Base-by-base conservation (phyloP, 2,329 filamentous ascomycete genomes). In the Podosphaera fusca region DNA sequence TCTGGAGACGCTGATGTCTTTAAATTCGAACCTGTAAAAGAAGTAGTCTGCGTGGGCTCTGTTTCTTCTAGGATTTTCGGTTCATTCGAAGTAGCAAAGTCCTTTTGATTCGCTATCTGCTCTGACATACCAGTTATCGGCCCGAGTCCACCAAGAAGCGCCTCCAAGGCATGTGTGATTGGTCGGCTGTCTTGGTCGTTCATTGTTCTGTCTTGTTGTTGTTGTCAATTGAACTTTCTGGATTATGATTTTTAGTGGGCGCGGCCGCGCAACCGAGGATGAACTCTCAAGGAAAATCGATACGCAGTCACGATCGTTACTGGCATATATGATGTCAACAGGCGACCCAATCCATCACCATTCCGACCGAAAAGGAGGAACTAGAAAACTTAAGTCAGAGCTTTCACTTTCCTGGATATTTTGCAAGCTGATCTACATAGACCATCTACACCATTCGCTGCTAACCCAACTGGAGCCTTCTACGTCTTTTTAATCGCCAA, bases 401-500 rank as follows among this genome's bases (percentile, higher is more conserved):
- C 21, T 21, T 21, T 21, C 21, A 21, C 21, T 21, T 21, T 21
- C 1, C 21, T 21, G 21, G 21, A 21, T 21, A 21, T 21, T 21
- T 21, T 21, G 21, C 21, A 21, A 21, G 21, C 21, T 21, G 21
- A 21, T 21, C 21, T 57, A 67, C 42, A 61, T 56, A 61, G 73
- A 55, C 65, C 64, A 47, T 59, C 72, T 57, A 78, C 74, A 58
- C 73, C 75, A 55, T 85, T 82, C 67, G 76, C 76, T 60, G 74
- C 92, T 59, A 21, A 21, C 21, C 21, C 21, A 21, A 21, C 21
- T 21, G 75, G 79, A 52, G 84, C 84, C 10, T 94, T 95, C 68
- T 92, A 85, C 66, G 70, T 87, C 61, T 92, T 94, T 68, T 73
- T 94, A 51, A 72, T 74, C 35, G 82, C 84, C 61, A 87, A 87